Conservation (phyloP, 768 basidiomycete genomes). For the Lactifluus subvellereus region DNA sequence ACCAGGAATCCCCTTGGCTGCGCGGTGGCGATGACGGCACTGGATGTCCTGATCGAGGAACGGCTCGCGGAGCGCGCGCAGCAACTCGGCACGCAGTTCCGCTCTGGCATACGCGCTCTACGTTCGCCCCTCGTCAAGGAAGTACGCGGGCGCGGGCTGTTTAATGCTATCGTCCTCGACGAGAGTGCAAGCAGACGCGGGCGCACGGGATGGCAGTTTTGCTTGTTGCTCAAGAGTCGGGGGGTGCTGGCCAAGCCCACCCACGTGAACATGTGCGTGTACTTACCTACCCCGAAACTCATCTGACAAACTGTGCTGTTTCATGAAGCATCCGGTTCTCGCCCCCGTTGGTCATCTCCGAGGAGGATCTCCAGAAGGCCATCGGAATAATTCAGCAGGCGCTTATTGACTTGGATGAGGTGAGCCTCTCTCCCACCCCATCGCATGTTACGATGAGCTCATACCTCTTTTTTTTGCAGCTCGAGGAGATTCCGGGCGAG, state of each 20-base stretch:
- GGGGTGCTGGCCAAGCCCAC: slow-evolving; percentile 96
- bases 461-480: slow-evolving; percentile 28
- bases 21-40: slow-evolving; percentile 91
- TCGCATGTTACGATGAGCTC: slow-evolving; percentile 28
- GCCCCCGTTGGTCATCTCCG: slow-evolving; percentile 91
- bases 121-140: slow-evolving; percentile 65
- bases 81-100: slow-evolving; percentile 76
- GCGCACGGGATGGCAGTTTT: slow-evolving; percentile 92
- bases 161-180: slow-evolving; percentile 93
- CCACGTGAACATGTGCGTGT: slow-evolving; percentile 82
- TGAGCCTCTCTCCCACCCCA: slow-evolving; percentile 29
- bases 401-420: slow-evolving; percentile 75
- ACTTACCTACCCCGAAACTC: neutral
- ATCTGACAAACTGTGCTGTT: neutral
- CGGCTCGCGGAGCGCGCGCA: slow-evolving; percentile 73
- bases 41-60: slow-evolving; percentile 88
- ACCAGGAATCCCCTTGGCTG: slow-evolving; percentile 87
- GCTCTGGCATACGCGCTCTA: slow-evolving; percentile 51
- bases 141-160: slow-evolving; percentile 80
- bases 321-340: slow-evolving; percentile 83
- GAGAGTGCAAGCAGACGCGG: slow-evolving; percentile 71
- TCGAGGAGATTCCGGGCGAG: slow-evolving; percentile 60
- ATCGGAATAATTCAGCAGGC: slow-evolving; percentile 72
- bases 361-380: slow-evolving; percentile 72
- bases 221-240: slow-evolving; percentile 83